These are phyloP conservation scores for Globisporangium recalcitrans DNA, from an alignment of 352 stramenopile species.

Conservation along the genomic window DNA sequence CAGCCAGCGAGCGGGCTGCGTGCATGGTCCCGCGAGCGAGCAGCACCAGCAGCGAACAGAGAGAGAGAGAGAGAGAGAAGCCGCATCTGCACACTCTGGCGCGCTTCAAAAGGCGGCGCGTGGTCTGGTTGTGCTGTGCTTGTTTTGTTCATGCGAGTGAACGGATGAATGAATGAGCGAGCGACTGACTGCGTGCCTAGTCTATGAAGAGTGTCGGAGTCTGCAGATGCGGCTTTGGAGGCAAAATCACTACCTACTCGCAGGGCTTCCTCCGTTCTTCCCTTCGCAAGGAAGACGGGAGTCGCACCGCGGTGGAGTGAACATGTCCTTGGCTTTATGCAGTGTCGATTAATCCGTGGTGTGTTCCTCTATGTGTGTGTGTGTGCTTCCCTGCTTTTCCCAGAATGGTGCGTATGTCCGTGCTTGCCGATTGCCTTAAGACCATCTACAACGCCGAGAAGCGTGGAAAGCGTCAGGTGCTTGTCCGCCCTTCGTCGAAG, in stretches of 20 bases:
- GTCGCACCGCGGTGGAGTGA: constrained; percentile 23
- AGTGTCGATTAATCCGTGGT: constrained; percentile 41
- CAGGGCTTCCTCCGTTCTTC: constrained; percentile 11
- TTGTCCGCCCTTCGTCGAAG: constrained; percentile 99
- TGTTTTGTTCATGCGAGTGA: neutral
- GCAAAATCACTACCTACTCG: constrained; percentile 35
- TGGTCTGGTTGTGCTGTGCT: neutral
- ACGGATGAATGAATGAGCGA: neutral
- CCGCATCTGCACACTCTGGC: constrained; percentile 15
- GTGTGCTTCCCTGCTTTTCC: constrained; percentile 1
- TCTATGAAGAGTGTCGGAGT: constrained; percentile 5
- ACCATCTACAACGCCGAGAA: constrained; percentile 99
- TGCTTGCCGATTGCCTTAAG: constrained; percentile 99
- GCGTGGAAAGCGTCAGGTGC: constrained; percentile 98
- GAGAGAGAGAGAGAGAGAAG: constrained; percentile 17
- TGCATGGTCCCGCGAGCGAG: constrained; percentile 2
- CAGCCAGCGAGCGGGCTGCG: constrained; percentile 1
- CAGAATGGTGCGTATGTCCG: constrained; percentile 99
- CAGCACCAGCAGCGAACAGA: constrained; percentile 15
- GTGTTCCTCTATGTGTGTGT: constrained; percentile 20
- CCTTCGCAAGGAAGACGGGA: constrained; percentile 6
- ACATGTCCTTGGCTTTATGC: constrained; percentile 53
- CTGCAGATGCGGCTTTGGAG: constrained; percentile 59
- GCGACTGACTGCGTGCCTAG: constrained; percentile 6
- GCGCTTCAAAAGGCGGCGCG: neutral